Conservation (phyloP, 257 asterid genomes). For the Primulina tabacum region DNA sequence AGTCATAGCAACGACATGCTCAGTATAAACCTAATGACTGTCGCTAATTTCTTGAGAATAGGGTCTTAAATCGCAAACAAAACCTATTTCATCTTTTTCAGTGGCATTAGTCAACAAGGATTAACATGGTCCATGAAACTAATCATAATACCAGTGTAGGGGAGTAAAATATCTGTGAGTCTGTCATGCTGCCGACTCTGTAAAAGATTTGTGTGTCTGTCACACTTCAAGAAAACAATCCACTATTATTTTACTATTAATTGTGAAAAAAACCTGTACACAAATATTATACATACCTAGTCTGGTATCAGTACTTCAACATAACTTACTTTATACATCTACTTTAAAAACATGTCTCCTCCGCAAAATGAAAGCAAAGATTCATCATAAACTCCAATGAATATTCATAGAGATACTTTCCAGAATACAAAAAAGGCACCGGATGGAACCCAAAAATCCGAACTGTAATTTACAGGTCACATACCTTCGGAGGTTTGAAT, state of each 20-base stretch:
- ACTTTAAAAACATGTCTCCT: not conserved
- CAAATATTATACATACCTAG: too few relatives aligned
- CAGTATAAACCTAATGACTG: not conserved
- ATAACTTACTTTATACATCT: not conserved
- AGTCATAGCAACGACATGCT: not conserved
- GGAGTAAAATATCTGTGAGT: not conserved
- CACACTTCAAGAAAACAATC: not conserved
- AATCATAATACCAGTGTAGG: not conserved
- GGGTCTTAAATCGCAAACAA: not conserved
- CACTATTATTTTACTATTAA: not conserved
- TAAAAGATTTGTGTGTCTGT: not conserved
- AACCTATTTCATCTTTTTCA: not conserved
- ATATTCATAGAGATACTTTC: not conserved
- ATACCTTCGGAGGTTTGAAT: conserved; percentile 26
- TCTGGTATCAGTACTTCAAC: not conserved
- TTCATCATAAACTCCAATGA: not conserved
- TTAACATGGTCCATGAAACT: not conserved
- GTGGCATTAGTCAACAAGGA: not conserved
- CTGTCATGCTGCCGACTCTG: not conserved
- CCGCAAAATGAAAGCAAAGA: too few relatives aligned
- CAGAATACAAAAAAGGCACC: not conserved
- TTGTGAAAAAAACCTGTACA: not conserved
- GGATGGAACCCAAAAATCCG: not conserved
- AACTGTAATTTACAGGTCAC: not conserved
- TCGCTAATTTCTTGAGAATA: not conserved